Evolutionary conservation across 106 monocot genomes (phyloP).

Genomic region (Gastrodia elata): DNA sequence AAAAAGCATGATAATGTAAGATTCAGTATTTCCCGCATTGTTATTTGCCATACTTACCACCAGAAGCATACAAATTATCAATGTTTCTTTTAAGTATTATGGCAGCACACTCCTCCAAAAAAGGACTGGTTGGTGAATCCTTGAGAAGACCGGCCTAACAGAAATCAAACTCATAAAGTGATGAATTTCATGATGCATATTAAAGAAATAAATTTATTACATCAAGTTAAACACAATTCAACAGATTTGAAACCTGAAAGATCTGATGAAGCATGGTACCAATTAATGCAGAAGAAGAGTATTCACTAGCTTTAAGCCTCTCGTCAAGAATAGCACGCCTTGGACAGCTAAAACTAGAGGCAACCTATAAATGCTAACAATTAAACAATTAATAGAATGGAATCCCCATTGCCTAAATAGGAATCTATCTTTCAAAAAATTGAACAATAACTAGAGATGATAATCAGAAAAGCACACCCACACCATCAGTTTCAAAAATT

Average conservation of each 20-base stretch:
- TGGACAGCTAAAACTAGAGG: conserved; percentile 87
- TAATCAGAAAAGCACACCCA: not conserved
- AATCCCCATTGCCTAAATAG: not conserved
- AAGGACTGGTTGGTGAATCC: conserved; percentile 52
- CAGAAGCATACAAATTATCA: conserved; percentile 81
- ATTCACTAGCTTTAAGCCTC: conserved; percentile 62
- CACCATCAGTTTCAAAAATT: not conserved
- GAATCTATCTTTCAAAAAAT: not conserved
- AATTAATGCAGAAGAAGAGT: conserved; percentile 65
- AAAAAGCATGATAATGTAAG: not conserved
- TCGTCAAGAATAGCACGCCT: conserved; percentile 91
- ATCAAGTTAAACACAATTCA: not conserved
- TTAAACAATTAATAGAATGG: not conserved
- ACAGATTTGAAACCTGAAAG: conserved; percentile 71
- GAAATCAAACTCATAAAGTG: not conserved
- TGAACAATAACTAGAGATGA: not conserved
- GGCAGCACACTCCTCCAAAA: conserved; percentile 67
- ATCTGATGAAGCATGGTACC: conserved; percentile 98
- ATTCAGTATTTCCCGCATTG: not conserved
- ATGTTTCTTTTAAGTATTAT: conserved; percentile 57
- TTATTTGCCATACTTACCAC: conserved; percentile 36
- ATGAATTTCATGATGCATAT: not conserved
- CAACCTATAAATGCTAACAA: conserved; percentile 42
- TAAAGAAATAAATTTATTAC: not conserved
- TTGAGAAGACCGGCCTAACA: conserved; percentile 70